Percentiles rank a stretch among this genome's conserved stretches.
phyloP scores from a whole-genome alignment of 164 flowering plant species.

The Amborella trichopoda region DNA sequence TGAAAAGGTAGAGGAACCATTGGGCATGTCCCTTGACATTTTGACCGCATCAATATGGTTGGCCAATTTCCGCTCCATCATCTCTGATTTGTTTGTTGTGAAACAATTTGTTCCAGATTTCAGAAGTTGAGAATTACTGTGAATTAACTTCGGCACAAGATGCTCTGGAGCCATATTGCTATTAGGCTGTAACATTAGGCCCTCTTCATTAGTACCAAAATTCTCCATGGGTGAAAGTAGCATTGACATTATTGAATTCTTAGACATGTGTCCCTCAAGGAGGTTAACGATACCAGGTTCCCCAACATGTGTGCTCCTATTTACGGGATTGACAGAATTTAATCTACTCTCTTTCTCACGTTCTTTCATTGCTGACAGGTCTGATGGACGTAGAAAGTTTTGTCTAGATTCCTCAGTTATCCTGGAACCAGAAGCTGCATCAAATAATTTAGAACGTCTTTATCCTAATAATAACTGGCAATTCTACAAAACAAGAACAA shows the following conservation, averaged over 20 bases:
- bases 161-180: conserved; percentile 11
- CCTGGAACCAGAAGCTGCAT: conserved; percentile 21
- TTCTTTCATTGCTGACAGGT: conserved; percentile 6
- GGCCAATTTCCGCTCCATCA: conserved; percentile 6
- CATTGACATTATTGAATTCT: conserved; percentile 18
- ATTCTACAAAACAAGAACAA: background rate
- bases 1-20: conserved; percentile 4
- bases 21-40: conserved; percentile 8
- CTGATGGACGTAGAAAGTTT: conserved; percentile 8
- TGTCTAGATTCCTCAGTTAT: conserved; percentile 16
- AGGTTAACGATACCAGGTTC: conserved; percentile 11
- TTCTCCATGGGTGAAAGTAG: conserved; percentile 7
- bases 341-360: conserved; percentile 12
- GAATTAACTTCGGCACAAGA: conserved; percentile 6
- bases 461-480: background rate
- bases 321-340: conserved; percentile 7
- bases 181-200: conserved; percentile 7
- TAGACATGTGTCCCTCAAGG: conserved; percentile 11
- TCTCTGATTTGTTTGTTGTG: conserved; percentile 9
- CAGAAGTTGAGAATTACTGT: conserved; percentile 14
- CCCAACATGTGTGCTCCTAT: conserved; percentile 7
- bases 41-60: conserved; percentile 14
- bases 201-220: conserved; percentile 8
- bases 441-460: conserved; percentile 4
- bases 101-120: conserved; percentile 7